Base-by-base conservation (phyloP, 2,329 filamentous ascomycete genomes). In the Colletotrichum eleusines region DNA sequence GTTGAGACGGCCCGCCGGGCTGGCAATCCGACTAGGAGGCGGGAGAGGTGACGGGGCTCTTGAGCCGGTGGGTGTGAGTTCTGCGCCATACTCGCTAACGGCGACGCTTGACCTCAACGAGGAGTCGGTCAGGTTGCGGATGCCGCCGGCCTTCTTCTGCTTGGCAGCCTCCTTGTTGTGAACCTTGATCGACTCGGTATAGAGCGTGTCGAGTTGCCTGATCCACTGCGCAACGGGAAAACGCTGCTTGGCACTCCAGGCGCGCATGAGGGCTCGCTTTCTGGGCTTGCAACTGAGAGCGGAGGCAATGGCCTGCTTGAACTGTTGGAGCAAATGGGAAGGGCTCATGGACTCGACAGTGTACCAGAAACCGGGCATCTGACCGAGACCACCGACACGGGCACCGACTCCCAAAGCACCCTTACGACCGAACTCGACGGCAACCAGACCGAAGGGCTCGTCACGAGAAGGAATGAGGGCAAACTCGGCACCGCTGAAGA, bases 351-450 rank as follows among this genome's bases (percentile, higher is more conserved):
- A 90, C 77, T 92, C 90, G 66, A 92, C 87, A 0, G 90, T 91
- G 77, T 88, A 92, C 90, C 90, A 92, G 87, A 89, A 91, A 31
- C 90, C 90, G 26, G 90, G 90, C 89, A 92, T 91, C 76, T 90
- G 88, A n/a, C 90, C 89, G 28, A 92, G 83, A 65, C 90, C 90
- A 74, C 90, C 90, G 46, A 92, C 90, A 64, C 89, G 84, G 46
- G 89, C 88, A 55, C 90, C 90, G 66, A 92, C 88, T 74, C 90
- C 90, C 53, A 92, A 83, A 26, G 90, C 90, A 74, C 90, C 90
- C 77, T 92, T 91, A 31, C 90, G 84, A 67, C 90, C 90, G 73
- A 92, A 92, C 75, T 92, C 90, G 54, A 92, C 90, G 38, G 90
- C 90, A 7, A 92, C 90, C 38, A 92, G 81, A 60, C 90, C 90